Evolutionary conservation across 371 early-diverging fungal species (phyloP), one percentile per base, ranked within the genome.

Genomic region (Mortierella polycephala): DNA sequence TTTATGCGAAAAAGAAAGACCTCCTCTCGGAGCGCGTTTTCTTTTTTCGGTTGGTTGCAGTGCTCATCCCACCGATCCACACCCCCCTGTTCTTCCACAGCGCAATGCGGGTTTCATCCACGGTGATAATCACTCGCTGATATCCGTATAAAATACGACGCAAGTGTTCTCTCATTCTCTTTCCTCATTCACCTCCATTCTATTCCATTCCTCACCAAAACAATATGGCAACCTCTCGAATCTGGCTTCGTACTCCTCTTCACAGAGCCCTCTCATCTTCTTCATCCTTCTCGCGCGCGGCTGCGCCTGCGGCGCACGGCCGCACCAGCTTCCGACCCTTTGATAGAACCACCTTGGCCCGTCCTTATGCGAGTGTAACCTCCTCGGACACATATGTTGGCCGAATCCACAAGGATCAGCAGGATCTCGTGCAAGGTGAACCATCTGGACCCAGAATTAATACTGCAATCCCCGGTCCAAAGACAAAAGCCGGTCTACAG

Each of bases 371-470:
- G 20, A 47, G 60, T 0, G 49, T 39, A 3, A 39, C 39, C 53
- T 14, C 21, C 18, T n/a, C 9, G 12, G 51, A 47, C 10, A 30
- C 51, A 23, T 77, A 59, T 44, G 56, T 59, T 0, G 23, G 53
- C 20, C 67, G 77, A 7, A 39, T 39, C n/a, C 77, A 77, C 45
- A 54, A 57, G 7, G 77, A 77, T 42, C 77, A 77, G 23, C 50
- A 69, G 41, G 67, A 62, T 1, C 46, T 80, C 1, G 70, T 80
- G 40, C 59, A 73, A 2, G 74, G 74, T 0, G 80, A 79, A 51
- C 80, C 80, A n/a, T 21, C 66, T 7, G 66, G 69, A 44, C 80
- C 80, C 20, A 59, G 63, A 23, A 60, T 79, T 21, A 18, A 69
- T 39, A 66, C 73, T 9, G 40, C 41, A 3, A 20, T 73, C 39